These are phyloP conservation scores for Penicillium steckii DNA, from an alignment of 495 filamentous ascomycete genomes.

Conservation along the genomic window DNA sequence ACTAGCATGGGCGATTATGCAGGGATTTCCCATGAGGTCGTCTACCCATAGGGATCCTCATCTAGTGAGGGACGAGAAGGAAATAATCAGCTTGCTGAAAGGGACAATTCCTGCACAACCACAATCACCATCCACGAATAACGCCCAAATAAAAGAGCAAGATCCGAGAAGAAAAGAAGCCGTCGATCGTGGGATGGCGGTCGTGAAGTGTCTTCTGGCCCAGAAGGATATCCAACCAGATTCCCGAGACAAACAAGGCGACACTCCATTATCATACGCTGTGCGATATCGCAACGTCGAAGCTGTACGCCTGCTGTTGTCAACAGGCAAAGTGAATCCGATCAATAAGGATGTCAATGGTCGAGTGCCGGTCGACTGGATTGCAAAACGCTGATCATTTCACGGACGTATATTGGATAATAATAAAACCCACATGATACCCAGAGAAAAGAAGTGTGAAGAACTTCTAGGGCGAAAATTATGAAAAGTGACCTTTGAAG, in stretches of 20 bases:
- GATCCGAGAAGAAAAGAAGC: neutral
- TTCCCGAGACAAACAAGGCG: neutral
- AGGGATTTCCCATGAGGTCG: neutral
- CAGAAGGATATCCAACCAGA: neutral
- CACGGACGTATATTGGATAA: no score
- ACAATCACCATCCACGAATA: neutral
- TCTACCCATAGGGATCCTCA: neutral
- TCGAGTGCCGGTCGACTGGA: neutral
- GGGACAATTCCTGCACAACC: neutral
- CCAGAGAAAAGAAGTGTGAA: no score
- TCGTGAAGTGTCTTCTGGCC: slow-evolving; percentile 5
- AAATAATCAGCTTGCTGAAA: neutral
- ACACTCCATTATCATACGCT: slow-evolving; percentile 2
- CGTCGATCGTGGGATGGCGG: neutral
- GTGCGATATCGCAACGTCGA: slow-evolving; percentile 1
- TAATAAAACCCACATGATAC: no score
- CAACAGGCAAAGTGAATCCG: neutral
- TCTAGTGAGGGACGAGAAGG: neutral
- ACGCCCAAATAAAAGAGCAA: neutral
- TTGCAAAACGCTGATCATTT: neutral
- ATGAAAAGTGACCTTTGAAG: no score
- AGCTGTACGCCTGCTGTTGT: neutral
- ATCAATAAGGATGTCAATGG: neutral
- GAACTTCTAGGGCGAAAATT: no score
- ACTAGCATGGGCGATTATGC: neutral